Conservation (phyloP, 768 basidiomycete species). For the Holtermanniella nyarrowii region DNA sequence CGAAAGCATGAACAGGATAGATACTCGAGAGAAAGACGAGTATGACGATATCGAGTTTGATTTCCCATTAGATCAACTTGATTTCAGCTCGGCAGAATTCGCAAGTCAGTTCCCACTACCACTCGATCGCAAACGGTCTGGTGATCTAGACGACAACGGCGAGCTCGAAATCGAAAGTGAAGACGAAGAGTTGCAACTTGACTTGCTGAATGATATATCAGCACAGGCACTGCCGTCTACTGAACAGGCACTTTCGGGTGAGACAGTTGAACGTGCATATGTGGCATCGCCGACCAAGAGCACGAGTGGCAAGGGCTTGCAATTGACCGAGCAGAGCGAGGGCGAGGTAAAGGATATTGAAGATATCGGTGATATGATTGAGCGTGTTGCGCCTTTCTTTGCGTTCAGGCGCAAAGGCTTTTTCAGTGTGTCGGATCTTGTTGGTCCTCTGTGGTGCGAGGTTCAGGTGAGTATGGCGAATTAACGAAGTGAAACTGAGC, state of each 20-base stretch:
- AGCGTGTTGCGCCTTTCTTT: constrained; percentile 28
- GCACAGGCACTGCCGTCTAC: neutral
- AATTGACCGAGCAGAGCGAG: neutral
- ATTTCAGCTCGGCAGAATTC: neutral
- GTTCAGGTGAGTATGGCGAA: constrained; percentile 30
- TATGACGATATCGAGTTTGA: neutral
- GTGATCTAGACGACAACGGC: neutral
- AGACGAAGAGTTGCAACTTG: neutral
- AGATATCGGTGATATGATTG: neutral
- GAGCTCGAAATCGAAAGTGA: no score
- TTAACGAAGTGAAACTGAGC: neutral
- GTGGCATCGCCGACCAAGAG: neutral
- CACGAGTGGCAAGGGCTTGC: neutral
- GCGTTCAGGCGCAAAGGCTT: constrained; percentile 44
- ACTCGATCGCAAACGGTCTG: neutral
- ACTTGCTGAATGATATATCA: neutral
- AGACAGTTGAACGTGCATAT: neutral
- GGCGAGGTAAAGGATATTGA: constrained; percentile 2
- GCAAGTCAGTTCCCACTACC: neutral
- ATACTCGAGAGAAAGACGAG: neutral
- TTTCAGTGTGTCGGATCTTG: constrained; percentile 42
- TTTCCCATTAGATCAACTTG: neutral
- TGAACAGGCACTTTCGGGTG: neutral
- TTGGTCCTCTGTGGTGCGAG: constrained; percentile 42
- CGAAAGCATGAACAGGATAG: no score